These are phyloP conservation scores for Diutina rugosa DNA, from an alignment of 1,139 yeast species.

Conservation along the genomic window DNA sequence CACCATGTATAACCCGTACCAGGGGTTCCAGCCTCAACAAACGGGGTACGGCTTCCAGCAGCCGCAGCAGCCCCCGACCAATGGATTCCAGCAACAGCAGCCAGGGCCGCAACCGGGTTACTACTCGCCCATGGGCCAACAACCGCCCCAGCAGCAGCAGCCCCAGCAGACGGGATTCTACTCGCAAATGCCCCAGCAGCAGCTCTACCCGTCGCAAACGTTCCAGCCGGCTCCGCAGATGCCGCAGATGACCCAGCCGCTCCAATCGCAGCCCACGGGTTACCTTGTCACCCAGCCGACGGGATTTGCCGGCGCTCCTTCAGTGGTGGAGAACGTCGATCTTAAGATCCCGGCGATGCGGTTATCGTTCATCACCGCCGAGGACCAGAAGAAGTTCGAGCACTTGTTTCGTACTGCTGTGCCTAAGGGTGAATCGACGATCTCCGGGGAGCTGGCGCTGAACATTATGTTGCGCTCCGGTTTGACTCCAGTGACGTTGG, in stretches of 20 bases:
- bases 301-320: not conserved
- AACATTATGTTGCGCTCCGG: constrained; percentile 73
- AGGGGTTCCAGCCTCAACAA: constrained; percentile 10
- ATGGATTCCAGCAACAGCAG: constrained; percentile 9
- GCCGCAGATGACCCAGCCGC: not conserved
- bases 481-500: constrained; percentile 60
- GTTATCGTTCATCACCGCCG: constrained; percentile 70
- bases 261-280: not conserved
- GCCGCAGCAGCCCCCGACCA: not conserved
- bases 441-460: constrained; percentile 69
- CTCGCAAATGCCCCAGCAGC: constrained; percentile 3
- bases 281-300: constrained; percentile 1
- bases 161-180: constrained; percentile 19
- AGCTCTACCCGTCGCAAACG: constrained; percentile 1
- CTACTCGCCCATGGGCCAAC: constrained; percentile 8
- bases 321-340: constrained; percentile 1
- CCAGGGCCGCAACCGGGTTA: not conserved
- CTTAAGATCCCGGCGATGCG: constrained; percentile 45
- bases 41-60: constrained; percentile 16
- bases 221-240: constrained; percentile 12
- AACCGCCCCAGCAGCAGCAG: constrained; percentile 10
- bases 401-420: constrained; percentile 69
- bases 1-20: constrained; percentile 33
- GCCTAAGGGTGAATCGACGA: constrained; percentile 63
- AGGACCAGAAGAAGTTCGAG: constrained; percentile 80